phyloP scores from a whole-genome alignment of 345 rosid species.

The Sonneratia caseolaris region DNA sequence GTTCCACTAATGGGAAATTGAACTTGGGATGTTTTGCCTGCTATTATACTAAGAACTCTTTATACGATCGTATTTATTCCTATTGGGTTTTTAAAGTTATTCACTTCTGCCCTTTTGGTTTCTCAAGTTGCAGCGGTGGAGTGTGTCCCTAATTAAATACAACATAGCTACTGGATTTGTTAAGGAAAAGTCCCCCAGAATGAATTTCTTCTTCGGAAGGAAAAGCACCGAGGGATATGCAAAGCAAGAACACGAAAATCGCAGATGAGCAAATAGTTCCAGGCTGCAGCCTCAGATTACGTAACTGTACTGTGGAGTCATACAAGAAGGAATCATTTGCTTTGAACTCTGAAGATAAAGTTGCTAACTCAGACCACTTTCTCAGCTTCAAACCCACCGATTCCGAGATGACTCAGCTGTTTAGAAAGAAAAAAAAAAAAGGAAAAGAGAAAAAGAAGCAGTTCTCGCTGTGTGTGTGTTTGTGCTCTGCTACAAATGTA shows the following conservation, averaged over 20 bases:
- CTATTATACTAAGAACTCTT: too few relatives aligned
- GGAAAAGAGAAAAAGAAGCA: background rate
- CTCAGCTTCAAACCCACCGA: background rate
- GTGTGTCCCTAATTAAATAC: background rate
- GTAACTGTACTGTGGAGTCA: background rate
- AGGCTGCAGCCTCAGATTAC: background rate
- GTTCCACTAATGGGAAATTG: too few relatives aligned
- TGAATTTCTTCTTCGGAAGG: background rate
- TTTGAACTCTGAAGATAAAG: background rate
- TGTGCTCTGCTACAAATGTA: too few relatives aligned
- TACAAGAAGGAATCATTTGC: background rate
- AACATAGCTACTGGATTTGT: background rate
- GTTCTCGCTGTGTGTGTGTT: background rate
- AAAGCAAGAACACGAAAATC: background rate
- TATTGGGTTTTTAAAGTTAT: too few relatives aligned
- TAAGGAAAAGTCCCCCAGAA: background rate
- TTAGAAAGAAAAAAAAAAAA: background rate
- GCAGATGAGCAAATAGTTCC: background rate
- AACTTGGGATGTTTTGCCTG: too few relatives aligned
- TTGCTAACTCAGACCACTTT: background rate
- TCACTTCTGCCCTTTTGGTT: too few relatives aligned
- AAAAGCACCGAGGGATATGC: background rate
- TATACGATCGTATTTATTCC: too few relatives aligned
- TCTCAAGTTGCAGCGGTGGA: too few relatives aligned
- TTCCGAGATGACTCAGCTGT: background rate